Evolutionary conservation across 371 early-diverging fungal species (phyloP), one percentile per base, ranked within the genome.

Genomic region (Chytridiales sp.): DNA sequence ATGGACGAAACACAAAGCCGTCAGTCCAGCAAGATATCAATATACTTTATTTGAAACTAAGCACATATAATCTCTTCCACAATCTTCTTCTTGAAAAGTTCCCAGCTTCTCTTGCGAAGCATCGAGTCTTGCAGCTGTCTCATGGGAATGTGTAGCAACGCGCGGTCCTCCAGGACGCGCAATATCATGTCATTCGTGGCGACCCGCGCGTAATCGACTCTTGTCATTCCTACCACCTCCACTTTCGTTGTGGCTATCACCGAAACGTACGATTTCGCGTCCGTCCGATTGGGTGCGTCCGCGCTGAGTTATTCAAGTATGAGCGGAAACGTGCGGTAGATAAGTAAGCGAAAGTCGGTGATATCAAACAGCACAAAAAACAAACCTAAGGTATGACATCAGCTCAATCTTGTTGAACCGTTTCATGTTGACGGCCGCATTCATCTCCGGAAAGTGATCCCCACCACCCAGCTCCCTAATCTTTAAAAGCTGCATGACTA

Each of bases 381-480:
- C 1, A n/a, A 31, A 62, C 63, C 56, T 62, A 4, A 62, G 44
- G 21, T 51, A 3, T 31, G 63, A 34, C 47, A 62, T 41, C 6
- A 62, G 42, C 21, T 56, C 56, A 31, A 47, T 39, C 26, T 48
- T 6, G 19, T 30, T 49, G 15, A 51, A 41, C 27, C 21, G 30
- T 31, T 26, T 21, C 29, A 17, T 13, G 19, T 17, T 42, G 26
- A 40, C 46, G 30, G 8, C 6, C 6, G 58, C 50, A 26, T 43
- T 48, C 50, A 70, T 48, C 31, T 63, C 66, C 21, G 70, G 70
- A 56, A 70, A 70, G 38, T 63, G 56, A 42, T 70, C 70, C 9
- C 64, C 66, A 8, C 29, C 42, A 4, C 48, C 59, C 27, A 70
- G 47, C 56, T 70, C 70, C 41, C 59, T 39, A 35, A 66, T 63